Evolutionary conservation across 768 basidiomycete species (phyloP).

Genomic region (Tricholoma flavovirens): DNA sequence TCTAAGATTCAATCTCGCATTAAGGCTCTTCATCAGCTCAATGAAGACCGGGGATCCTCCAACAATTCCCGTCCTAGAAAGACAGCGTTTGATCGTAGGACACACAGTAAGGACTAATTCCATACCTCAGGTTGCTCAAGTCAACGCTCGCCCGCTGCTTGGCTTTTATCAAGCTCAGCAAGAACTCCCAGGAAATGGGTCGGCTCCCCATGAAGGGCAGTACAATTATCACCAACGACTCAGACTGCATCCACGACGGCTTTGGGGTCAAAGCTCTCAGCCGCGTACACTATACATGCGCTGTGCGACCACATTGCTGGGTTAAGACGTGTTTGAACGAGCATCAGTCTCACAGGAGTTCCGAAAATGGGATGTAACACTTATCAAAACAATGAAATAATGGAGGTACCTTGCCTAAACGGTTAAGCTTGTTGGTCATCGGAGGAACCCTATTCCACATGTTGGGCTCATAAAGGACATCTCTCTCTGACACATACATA

Average conservation of each 20-base stretch:
- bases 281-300: constrained; percentile 70
- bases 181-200: constrained; percentile 80
- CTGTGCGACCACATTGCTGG: constrained; percentile 73
- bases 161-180: constrained; percentile 55
- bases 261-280: constrained; percentile 55
- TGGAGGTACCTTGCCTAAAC: constrained; percentile 73
- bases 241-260: constrained; percentile 67
- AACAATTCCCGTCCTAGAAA: constrained; percentile 69
- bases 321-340: constrained; percentile 55
- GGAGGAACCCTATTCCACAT: not conserved
- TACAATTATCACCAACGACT: constrained; percentile 66
- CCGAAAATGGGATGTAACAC: constrained; percentile 28
- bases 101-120: not conserved
- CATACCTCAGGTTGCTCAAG: constrained; percentile 50
- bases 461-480: constrained; percentile 56
- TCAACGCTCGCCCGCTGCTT: constrained; percentile 39
- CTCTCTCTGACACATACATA: constrained; percentile 62
- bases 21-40: constrained; percentile 70
- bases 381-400: constrained; percentile 89
- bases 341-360: constrained; percentile 2
- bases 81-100: not conserved
- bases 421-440: not conserved
- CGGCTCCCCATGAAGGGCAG: constrained; percentile 79
- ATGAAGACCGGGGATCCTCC: constrained; percentile 78
- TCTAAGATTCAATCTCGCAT: constrained; percentile 56